A percentile compares a stretch with the other conserved stretches of the same genome.
phyloP scores from a whole-genome alignment of 306 rosid genomes.

The Casuarina equisetifolia region DNA sequence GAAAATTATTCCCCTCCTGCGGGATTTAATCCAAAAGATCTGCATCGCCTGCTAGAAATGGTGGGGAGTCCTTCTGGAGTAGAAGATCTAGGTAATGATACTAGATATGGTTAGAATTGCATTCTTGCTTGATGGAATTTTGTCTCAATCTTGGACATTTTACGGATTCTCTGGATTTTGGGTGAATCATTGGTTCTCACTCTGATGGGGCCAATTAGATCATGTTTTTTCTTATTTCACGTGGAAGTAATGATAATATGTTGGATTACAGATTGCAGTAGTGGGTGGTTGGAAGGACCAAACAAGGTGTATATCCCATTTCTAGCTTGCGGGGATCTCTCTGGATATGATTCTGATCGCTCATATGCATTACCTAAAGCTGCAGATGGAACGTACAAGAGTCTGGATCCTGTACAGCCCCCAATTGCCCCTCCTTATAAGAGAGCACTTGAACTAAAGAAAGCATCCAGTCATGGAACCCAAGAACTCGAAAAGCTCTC shows the following conservation, averaged over 20 bases:
- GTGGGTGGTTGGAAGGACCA: slow-evolving; percentile 97
- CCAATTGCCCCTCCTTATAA: slow-evolving; percentile 85
- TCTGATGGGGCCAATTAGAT: slow-evolving; percentile 2
- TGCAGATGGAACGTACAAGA: slow-evolving; percentile 71
- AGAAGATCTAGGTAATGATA: slow-evolving; percentile 73
- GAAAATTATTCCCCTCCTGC: slow-evolving; percentile 94
- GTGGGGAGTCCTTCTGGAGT: slow-evolving; percentile 96
- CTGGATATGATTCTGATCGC: slow-evolving; percentile 85
- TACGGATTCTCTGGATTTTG: neutral
- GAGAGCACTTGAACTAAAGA: slow-evolving; percentile 64
- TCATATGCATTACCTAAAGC: slow-evolving; percentile 86
- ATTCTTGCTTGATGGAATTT: neutral
- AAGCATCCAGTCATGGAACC: slow-evolving; percentile 56
- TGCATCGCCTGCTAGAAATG: slow-evolving; percentile 81
- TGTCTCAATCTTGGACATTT: neutral
- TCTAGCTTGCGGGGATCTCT: slow-evolving; percentile 87
- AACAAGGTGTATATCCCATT: slow-evolving; percentile 94
- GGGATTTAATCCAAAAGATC: slow-evolving; percentile 86
- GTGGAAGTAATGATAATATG: slow-evolving; percentile 4
- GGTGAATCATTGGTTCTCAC: neutral
- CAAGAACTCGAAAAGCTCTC: slow-evolving; percentile 65
- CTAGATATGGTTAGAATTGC: neutral
- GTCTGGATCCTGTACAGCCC: slow-evolving; percentile 87
- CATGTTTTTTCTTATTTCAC: neutral
- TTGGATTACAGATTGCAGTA: slow-evolving; percentile 73